A percentile compares a stretch with the other conserved stretches of the same genome.
Conservation (phyloP, 371 early-diverging fungal genomes). For the Mucor irregularis region DNA sequence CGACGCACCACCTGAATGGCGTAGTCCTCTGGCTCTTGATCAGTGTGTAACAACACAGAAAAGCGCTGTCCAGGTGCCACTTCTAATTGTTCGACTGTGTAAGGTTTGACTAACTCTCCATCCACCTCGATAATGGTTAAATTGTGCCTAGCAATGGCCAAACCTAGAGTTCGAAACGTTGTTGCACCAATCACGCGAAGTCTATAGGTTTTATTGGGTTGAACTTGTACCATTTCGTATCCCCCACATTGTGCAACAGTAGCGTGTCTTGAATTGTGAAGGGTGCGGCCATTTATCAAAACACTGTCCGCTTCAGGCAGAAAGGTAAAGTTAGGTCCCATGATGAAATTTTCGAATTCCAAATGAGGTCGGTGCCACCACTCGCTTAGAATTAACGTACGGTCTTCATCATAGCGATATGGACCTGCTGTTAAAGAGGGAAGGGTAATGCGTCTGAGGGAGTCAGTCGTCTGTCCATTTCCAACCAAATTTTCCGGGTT, state of each 20-base stretch:
- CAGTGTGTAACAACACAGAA: conserved; percentile 37
- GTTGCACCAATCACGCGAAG: conserved; percentile 46
- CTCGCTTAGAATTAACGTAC: conserved; percentile 41
- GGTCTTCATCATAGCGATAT: conserved; percentile 46
- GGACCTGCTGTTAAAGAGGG: conserved; percentile 14
- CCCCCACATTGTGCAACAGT: conserved; percentile 28
- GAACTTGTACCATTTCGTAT: conserved; percentile 27
- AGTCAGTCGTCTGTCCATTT: neutral
- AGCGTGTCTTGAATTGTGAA: conserved; percentile 18
- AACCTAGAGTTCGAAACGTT: conserved; percentile 39
- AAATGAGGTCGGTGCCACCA: conserved; percentile 47
- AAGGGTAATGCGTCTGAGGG: neutral
- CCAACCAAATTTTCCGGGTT: conserved; percentile 1
- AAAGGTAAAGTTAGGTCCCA: conserved; percentile 32
- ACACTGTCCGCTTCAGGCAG: conserved; percentile 47
- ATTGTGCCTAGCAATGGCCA: conserved; percentile 41
- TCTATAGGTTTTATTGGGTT: conserved; percentile 35
- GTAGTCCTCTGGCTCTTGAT: conserved; percentile 26
- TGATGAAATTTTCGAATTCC: conserved; percentile 26
- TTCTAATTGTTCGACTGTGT: conserved; percentile 26
- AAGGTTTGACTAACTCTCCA: conserved; percentile 39
- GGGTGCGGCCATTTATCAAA: conserved; percentile 41
- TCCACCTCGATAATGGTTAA: conserved; percentile 52
- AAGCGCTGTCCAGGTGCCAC: conserved; percentile 49
- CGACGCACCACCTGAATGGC: conserved; percentile 28